phyloP scores from a whole-genome alignment of 2,329 filamentous ascomycete genomes.

The Cryphonectria radicalis region DNA sequence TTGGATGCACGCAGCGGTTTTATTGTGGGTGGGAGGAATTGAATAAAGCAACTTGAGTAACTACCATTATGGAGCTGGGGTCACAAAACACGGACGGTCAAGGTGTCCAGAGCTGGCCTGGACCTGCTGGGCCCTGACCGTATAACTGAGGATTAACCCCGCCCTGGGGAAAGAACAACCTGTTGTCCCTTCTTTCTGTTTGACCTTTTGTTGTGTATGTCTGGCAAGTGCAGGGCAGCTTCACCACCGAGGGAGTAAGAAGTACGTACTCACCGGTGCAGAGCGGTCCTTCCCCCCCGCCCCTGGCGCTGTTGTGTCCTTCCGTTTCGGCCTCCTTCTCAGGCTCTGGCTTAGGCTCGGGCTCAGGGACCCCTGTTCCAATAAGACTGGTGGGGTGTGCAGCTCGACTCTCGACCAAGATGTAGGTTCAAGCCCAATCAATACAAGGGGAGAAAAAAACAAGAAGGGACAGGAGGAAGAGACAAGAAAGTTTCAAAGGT shows the following conservation, averaged over 20 bases:
- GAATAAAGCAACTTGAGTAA: too few relatives aligned
- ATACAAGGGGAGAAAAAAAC: background rate
- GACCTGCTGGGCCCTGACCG: background rate
- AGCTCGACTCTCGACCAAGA: background rate
- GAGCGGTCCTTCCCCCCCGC: background rate
- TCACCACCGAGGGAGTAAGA: background rate
- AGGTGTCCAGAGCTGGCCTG: background rate
- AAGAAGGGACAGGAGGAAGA: background rate
- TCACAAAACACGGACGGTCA: background rate
- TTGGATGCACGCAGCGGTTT: conserved; percentile 5
- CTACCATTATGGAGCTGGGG: background rate
- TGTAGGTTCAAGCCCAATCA: conserved; percentile 8
- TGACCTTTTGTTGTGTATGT: background rate
- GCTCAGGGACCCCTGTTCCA: background rate
- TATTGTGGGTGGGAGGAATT: background rate
- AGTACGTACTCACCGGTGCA: background rate
- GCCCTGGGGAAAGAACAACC: background rate
- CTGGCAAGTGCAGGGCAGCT: background rate
- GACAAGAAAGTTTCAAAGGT: background rate
- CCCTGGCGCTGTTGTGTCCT: background rate
- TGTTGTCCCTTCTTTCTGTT: background rate
- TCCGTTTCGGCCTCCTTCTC: background rate
- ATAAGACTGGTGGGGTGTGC: background rate
- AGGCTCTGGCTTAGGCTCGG: background rate
- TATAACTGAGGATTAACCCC: background rate